Evolutionary conservation across 2,329 filamentous ascomycete species (phyloP).

Genomic region (Diplodia seriata): DNA sequence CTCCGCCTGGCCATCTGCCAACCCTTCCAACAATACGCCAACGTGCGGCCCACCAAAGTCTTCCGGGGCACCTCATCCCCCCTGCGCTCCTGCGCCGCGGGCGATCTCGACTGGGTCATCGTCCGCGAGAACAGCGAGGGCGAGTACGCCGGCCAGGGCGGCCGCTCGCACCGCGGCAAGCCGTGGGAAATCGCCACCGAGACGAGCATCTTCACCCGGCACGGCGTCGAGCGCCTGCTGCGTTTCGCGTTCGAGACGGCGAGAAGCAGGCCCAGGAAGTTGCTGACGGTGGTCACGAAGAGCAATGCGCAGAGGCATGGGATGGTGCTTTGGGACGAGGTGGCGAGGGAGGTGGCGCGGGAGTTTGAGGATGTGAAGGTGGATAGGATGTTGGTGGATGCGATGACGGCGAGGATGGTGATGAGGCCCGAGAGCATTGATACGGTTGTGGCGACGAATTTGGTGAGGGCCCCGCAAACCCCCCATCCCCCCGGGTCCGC

Average conservation of each 20-base stretch:
- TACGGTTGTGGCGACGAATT: constrained; percentile 69
- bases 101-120: constrained; percentile 71
- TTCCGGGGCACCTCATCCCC: constrained; percentile 67
- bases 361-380: constrained; percentile 67
- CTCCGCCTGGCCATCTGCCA: constrained; percentile 63
- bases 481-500: no score
- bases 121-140: constrained; percentile 72
- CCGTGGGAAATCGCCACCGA: constrained; percentile 69
- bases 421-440: constrained; percentile 65
- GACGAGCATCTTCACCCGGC: constrained; percentile 68
- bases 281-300: constrained; percentile 69
- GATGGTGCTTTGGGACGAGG: constrained; percentile 73
- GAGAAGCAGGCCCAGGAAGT: constrained; percentile 62
- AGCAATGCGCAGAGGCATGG: constrained; percentile 71
- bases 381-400: constrained; percentile 72
- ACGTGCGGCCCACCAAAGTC: constrained; percentile 65
- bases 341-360: constrained; percentile 60
- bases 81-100: constrained; percentile 57
- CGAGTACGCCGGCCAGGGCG: constrained; percentile 70
- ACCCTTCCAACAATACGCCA: constrained; percentile 64
- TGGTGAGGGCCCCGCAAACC: no score
- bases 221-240: constrained; percentile 65
- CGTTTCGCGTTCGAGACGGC: constrained; percentile 70
- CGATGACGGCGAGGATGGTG: constrained; percentile 71
- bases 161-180: constrained; percentile 64